Evolutionary conservation across 1,284 basidiomycete genomes (phyloP).

Genomic region (Lentinus polychrous): DNA sequence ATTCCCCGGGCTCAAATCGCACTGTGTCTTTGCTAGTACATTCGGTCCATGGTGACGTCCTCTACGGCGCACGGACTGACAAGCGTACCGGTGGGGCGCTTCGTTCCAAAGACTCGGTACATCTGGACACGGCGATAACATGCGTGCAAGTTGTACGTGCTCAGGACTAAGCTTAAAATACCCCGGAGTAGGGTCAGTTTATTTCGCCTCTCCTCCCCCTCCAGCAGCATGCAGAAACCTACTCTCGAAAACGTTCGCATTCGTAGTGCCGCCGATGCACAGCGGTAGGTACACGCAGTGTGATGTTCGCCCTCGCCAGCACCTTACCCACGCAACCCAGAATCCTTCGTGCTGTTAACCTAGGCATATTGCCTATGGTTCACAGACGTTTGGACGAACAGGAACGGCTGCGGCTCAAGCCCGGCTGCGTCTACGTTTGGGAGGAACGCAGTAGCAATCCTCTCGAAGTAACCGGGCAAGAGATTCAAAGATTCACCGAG

Average conservation of each 20-base stretch:
- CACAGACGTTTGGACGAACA: slow-evolving; percentile 36
- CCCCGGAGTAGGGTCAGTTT: slow-evolving; percentile 4
- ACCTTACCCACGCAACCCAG: slow-evolving; percentile 9
- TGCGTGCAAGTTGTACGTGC: not conserved
- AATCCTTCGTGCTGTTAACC: slow-evolving; percentile 29
- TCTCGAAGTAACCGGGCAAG: slow-evolving; percentile 32
- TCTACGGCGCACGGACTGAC: not conserved
- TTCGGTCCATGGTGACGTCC: too few species aligned
- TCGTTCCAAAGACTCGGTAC: slow-evolving; percentile 6
- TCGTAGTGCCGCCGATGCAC: slow-evolving; percentile 27
- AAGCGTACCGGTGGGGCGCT: not conserved
- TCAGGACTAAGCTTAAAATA: slow-evolving; percentile 5
- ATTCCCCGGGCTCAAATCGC: not conserved
- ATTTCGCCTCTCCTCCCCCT: slow-evolving; percentile 1
- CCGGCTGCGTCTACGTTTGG: slow-evolving; percentile 42
- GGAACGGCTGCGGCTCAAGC: slow-evolving; percentile 31
- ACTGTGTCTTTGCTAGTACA: too few species aligned
- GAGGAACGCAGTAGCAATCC: slow-evolving; percentile 34
- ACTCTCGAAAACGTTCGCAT: slow-evolving; percentile 24
- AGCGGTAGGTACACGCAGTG: slow-evolving; percentile 9
- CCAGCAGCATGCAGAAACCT: slow-evolving; percentile 22
- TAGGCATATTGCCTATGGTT: slow-evolving; percentile 29
- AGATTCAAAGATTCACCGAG: slow-evolving; percentile 39
- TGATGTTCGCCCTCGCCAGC: slow-evolving; percentile 5
- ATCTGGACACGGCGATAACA: slow-evolving; percentile 1